Evolutionary conservation across 1,139 yeast species (phyloP).

Genomic region (Dujonia santamariae): DNA sequence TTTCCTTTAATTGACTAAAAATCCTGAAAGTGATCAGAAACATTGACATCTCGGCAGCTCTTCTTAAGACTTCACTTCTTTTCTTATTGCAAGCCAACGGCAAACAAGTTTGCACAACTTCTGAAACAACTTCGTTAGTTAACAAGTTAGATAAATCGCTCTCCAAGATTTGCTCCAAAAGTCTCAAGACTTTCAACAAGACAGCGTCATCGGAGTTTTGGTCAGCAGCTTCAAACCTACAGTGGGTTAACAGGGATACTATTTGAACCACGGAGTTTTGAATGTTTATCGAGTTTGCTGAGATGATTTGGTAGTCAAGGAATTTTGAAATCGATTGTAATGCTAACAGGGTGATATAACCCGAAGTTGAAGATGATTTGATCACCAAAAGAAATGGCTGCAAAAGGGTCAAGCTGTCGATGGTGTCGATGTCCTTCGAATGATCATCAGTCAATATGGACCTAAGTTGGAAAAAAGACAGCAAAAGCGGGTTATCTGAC

Average conservation of each 20-base stretch:
- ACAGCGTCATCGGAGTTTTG: slow-evolving; percentile 93
- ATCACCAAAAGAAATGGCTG: slow-evolving; percentile 89
- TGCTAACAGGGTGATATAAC: slow-evolving; percentile 80
- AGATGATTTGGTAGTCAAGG: slow-evolving; percentile 57
- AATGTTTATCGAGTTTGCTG: slow-evolving; percentile 41
- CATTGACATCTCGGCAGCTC: slow-evolving; percentile 88
- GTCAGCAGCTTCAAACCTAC: slow-evolving; percentile 94
- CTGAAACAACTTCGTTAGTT: slow-evolving; percentile 82
- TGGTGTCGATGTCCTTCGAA: slow-evolving; percentile 46
- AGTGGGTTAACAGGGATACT: slow-evolving; percentile 81
- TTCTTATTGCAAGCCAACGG: slow-evolving; percentile 91
- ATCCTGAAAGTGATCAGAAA: slow-evolving; percentile 65
- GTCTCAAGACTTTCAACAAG: slow-evolving; percentile 71
- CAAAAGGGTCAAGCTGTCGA: slow-evolving; percentile 72
- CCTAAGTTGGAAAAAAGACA: slow-evolving; percentile 78
- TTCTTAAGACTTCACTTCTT: slow-evolving; percentile 83
- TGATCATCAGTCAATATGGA: slow-evolving; percentile 55
- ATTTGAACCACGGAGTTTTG: slow-evolving; percentile 55
- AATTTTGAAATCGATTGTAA: slow-evolving; percentile 73
- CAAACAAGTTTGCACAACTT: slow-evolving; percentile 87
- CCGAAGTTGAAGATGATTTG: slow-evolving; percentile 81
- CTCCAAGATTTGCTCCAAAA: slow-evolving; percentile 66
- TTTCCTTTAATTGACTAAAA: slow-evolving; percentile 55
- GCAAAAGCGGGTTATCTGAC: slow-evolving; percentile 62
- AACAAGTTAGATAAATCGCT: slow-evolving; percentile 64